Percentiles rank a stretch among this genome's conserved stretches.
Conservation (phyloP, 148 eudicot species). For the Fagopyrum tataricum region DNA sequence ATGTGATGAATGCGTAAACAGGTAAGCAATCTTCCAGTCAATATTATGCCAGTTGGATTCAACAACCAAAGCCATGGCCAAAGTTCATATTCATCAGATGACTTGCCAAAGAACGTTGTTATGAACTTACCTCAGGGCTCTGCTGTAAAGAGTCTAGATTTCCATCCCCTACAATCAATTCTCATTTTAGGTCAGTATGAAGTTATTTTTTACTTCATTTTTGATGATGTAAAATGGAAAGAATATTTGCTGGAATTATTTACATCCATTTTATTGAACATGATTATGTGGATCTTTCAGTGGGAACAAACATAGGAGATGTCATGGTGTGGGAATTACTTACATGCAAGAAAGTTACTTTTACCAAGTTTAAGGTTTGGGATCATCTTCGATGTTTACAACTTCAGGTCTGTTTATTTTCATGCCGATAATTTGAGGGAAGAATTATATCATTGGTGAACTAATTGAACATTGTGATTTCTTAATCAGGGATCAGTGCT, state of each 20-base stretch:
- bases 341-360: constrained; percentile 58
- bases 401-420: constrained; percentile 43
- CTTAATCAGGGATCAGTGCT: constrained; percentile 44
- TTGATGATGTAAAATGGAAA: neutral
- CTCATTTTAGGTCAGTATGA: constrained; percentile 67
- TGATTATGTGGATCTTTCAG: constrained; percentile 28
- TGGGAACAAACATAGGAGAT: constrained; percentile 82
- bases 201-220: neutral
- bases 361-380: constrained; percentile 80
- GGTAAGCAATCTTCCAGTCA: constrained; percentile 62
- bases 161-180: constrained; percentile 74
- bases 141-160: constrained; percentile 84
- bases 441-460: neutral
- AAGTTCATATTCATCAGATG: constrained; percentile 66
- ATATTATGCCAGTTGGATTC: constrained; percentile 64
- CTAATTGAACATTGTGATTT: constrained; percentile 12
- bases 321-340: constrained; percentile 83
- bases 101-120: constrained; percentile 67
- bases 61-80: constrained; percentile 61
- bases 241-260: neutral
- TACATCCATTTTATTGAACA: neutral
- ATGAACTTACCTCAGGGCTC: constrained; percentile 81
- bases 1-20: constrained; percentile 26
- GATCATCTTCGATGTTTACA: constrained; percentile 51
- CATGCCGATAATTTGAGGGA: neutral